Base-by-base conservation (phyloP, 1,284 basidiomycete genomes). In the Caloboletus firmus region DNA sequence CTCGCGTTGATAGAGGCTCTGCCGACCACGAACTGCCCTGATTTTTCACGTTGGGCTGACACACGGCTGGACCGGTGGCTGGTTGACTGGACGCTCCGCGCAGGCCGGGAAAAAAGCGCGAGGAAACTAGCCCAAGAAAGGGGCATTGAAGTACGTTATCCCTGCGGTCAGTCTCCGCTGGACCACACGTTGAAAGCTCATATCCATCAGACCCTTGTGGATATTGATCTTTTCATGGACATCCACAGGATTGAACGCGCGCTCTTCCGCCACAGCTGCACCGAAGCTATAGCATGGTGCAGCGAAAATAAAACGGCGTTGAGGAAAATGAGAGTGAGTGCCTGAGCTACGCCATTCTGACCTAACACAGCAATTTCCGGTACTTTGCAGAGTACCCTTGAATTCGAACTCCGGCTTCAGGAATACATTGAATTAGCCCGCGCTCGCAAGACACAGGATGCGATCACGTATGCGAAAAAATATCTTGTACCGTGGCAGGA, bases 381-480 rank as follows among this genome's bases (percentile, higher is more conserved):
- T 24, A 31, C 50, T 50, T 51, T 54, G 35, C 72, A 96, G 92
- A 95, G 90, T 72, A 89, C 93, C 15, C 82, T 99, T 42, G 97
- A 99, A 75, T 98, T 98, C 70, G 91, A 95, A 56, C 82, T 99
- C 30, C 84, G 97, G 20, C 77, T 98, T 43, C 97, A 99, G 73
- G 95, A 98, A 73, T 98, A 91, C 69, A 93, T 99, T 63, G 97
- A 99, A 72, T 79, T 98, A 9, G 84, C 87, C 35, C 79, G 95
- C 40, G 75, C 78, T 15, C 72, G 82, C n/a, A 86, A 85, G 65
- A 79, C 77, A 6, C 64, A 77, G 32, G 87, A 91, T 46, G 97
- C 97, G 2, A 95, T 98, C 58, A 77, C 81, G 1, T 98, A 99
- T 71, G 80, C 84, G 18, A 82, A 84, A 65, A 94, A 91, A 69